Percentiles rank a stretch among this genome's conserved stretches.
These are phyloP conservation scores for Fusarium acutatum DNA, from an alignment of 2,329 filamentous ascomycete species.

Conservation along the genomic window DNA sequence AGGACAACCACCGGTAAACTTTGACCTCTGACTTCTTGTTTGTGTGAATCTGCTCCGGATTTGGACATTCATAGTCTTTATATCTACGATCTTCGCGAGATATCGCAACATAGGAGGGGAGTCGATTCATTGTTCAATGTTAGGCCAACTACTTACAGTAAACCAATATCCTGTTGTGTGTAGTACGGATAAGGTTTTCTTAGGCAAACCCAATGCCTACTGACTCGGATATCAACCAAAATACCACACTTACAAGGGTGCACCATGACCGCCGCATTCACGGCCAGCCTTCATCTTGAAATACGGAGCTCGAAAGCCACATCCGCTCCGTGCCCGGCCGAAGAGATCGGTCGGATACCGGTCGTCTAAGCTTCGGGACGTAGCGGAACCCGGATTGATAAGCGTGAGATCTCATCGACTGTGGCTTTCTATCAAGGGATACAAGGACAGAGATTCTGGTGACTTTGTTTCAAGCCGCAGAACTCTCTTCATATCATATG, in stretches of 20 bases:
- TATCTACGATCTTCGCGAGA: neutral
- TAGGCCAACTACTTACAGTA: neutral
- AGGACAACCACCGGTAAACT: neutral
- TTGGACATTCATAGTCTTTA: neutral
- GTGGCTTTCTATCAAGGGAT: neutral
- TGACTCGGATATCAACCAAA: neutral
- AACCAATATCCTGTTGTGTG: neutral
- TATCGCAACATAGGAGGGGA: neutral
- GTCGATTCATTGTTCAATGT: neutral
- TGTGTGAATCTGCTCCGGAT: neutral
- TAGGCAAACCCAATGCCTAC: too few relatives aligned
- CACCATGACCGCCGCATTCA: neutral
- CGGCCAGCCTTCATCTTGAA: neutral
- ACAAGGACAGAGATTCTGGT: neutral
- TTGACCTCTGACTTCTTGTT: neutral
- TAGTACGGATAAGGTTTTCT: neutral
- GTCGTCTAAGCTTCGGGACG: neutral
- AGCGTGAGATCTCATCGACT: neutral
- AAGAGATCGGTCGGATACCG: neutral
- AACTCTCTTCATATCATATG: conserved; percentile 2
- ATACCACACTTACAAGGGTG: neutral
- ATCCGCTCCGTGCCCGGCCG: conserved; percentile 16
- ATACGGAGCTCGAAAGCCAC: conserved; percentile 4
- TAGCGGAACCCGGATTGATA: neutral
- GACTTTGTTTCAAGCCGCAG: neutral